These are phyloP conservation scores for Paratinospora sagittata DNA, from an alignment of 164 flowering plant species.

Conservation along the genomic window DNA sequence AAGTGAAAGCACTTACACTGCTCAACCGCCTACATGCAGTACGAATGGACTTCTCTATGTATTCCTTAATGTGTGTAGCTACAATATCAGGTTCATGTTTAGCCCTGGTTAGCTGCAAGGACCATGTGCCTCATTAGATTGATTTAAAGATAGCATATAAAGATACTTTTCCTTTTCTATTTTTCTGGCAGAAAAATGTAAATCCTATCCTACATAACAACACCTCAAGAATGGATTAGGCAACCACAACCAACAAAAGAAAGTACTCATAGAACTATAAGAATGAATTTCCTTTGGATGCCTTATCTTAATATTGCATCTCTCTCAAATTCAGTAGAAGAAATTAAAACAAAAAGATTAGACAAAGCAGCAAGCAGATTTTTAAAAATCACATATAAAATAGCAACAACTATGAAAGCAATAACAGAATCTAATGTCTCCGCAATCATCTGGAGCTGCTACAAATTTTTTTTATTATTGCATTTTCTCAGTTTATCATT, in stretches of 20 bases:
- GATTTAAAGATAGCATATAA: neutral
- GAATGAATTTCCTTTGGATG: neutral
- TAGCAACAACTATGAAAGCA: too few species aligned
- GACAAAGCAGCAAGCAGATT: too few species aligned
- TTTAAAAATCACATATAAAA: too few species aligned
- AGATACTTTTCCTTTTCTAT: neutral
- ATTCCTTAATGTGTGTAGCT: conserved; percentile 27
- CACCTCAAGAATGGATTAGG: neutral
- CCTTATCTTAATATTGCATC: neutral
- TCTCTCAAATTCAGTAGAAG: too few species aligned
- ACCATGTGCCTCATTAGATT: neutral
- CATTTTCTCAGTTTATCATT: too few species aligned
- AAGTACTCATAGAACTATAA: neutral
- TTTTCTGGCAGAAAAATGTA: neutral
- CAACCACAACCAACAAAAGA: neutral
- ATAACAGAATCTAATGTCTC: too few species aligned
- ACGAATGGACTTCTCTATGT: conserved; percentile 43
- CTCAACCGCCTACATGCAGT: conserved; percentile 59
- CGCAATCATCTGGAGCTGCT: too few species aligned
- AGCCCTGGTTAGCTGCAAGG: conserved; percentile 31
- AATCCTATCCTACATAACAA: neutral
- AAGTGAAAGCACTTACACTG: conserved; percentile 6
- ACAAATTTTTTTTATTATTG: too few species aligned
- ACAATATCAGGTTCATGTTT: conserved; percentile 19
- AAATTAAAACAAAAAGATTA: too few species aligned